These are phyloP conservation scores for Ciborinia camelliae DNA, from an alignment of 2,329 filamentous ascomycete species.

Conservation along the genomic window DNA sequence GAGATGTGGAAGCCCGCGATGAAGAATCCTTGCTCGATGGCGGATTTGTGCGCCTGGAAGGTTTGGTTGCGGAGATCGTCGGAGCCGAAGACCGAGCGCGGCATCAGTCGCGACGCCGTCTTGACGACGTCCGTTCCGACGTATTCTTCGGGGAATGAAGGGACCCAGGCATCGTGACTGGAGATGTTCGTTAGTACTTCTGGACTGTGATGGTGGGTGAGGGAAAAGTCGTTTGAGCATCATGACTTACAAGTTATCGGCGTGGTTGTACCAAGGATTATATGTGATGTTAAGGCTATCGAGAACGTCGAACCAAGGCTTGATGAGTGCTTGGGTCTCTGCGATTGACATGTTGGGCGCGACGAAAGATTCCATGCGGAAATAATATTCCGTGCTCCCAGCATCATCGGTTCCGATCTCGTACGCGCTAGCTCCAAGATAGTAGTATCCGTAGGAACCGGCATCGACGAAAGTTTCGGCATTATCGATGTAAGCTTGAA, in stretches of 20 bases:
- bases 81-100: slow-evolving; percentile 40
- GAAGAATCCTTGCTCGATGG: slow-evolving; percentile 38
- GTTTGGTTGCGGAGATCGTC: slow-evolving; percentile 29
- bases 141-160: slow-evolving; percentile 42
- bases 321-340: slow-evolving; percentile 34
- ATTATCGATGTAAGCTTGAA: slow-evolving; percentile 49
- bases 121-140: slow-evolving; percentile 36
- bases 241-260: slow-evolving; percentile 21
- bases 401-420: slow-evolving; percentile 35
- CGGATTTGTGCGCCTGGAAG: slow-evolving; percentile 35
- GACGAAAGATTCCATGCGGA: slow-evolving; percentile 26
- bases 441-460: slow-evolving; percentile 35
- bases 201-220: too few species aligned
- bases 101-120: slow-evolving; percentile 43
- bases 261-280: slow-evolving; percentile 35
- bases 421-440: slow-evolving; percentile 38
- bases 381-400: slow-evolving; percentile 23
- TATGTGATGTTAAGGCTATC: slow-evolving; percentile 23
- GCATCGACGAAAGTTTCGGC: slow-evolving; percentile 41
- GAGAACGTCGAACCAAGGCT: slow-evolving; percentile 42
- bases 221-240: background rate
- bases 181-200: slow-evolving; percentile 23
- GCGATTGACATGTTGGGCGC: slow-evolving; percentile 36
- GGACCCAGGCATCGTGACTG: slow-evolving; percentile 35
- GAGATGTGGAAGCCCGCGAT: slow-evolving; percentile 35